These are phyloP conservation scores for Celoporthe dispersa DNA, from an alignment of 2,329 filamentous ascomycete genomes.

Conservation along the genomic window DNA sequence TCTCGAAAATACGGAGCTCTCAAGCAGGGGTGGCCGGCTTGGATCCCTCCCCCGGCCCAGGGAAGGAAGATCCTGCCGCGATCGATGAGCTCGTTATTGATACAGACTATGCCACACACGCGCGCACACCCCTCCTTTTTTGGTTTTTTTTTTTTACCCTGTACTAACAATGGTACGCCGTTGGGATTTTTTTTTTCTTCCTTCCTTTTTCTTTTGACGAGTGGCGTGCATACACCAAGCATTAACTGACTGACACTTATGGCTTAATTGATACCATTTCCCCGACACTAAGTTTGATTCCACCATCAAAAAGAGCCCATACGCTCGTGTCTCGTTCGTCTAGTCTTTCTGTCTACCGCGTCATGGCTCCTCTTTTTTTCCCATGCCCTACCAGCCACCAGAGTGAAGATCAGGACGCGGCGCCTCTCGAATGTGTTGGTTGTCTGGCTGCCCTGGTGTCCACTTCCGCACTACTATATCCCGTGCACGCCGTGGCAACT, in stretches of 20 bases:
- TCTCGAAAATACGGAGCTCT: conserved; percentile 16
- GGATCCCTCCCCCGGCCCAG: not conserved
- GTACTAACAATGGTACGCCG: not conserved
- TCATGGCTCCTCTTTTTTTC: conserved; percentile 17
- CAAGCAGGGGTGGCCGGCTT: not conserved
- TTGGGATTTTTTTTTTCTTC: not conserved
- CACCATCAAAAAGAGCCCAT: not conserved
- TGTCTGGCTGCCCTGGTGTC: not conserved
- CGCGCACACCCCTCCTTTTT: not conserved
- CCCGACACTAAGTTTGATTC: not conserved
- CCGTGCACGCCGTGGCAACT: not conserved
- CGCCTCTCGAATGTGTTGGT: not conserved
- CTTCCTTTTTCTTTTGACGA: not conserved
- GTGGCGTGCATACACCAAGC: not conserved
- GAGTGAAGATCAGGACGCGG: conserved; percentile 8
- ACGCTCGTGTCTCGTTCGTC: not conserved
- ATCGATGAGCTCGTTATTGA: conserved; percentile 2
- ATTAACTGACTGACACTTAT: not conserved
- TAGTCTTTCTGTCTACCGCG: not conserved
- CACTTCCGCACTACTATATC: conserved; percentile 1
- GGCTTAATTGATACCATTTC: not conserved
- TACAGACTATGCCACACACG: conserved; percentile 4
- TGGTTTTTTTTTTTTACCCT: not conserved
- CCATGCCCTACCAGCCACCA: conserved; percentile 13
- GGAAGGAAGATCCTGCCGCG: conserved; percentile 10